Conservation (phyloP, 164 flowering plant genomes). For the Vitis rupestris region DNA sequence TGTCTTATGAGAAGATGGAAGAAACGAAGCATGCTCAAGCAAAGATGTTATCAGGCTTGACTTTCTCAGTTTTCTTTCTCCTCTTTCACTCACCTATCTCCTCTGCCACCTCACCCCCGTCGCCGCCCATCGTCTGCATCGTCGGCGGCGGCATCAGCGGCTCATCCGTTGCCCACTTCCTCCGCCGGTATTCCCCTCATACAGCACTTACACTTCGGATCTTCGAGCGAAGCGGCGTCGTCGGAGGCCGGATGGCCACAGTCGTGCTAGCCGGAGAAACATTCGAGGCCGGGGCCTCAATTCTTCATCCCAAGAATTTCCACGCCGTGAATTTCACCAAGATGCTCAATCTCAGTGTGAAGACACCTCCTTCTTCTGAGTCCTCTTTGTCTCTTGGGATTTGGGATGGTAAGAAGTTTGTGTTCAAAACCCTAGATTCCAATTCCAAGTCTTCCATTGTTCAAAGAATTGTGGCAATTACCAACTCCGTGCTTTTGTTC, state of each 20-base stretch:
- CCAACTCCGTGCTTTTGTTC: constrained; percentile 45
- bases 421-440: constrained; percentile 48
- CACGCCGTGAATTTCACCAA: constrained; percentile 57
- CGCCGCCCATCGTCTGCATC: constrained; percentile 57
- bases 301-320: constrained; percentile 85
- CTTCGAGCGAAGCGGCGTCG: constrained; percentile 65
- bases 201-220: constrained; percentile 28
- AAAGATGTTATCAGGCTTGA: too few species aligned
- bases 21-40: too few species aligned
- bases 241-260: constrained; percentile 89
- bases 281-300: constrained; percentile 92
- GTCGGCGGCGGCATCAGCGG: constrained; percentile 89
- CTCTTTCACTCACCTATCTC: constrained; percentile 9
- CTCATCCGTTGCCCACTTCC: constrained; percentile 83
- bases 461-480: constrained; percentile 35
- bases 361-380: constrained; percentile 30
- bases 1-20: too few species aligned
- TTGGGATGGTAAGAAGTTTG: constrained; percentile 76
- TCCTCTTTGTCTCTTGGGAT: constrained; percentile 54
- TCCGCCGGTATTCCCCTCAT: constrained; percentile 50
- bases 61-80: constrained; percentile 8
- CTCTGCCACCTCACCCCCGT: constrained; percentile 6
- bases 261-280: constrained; percentile 60
- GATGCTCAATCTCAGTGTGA: constrained; percentile 38
- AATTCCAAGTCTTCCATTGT: constrained; percentile 28